Evolutionary conservation across 2,329 filamentous ascomycete genomes (phyloP), one percentile per base, ranked within the genome.

Genomic region (Fusarium sp.): DNA sequence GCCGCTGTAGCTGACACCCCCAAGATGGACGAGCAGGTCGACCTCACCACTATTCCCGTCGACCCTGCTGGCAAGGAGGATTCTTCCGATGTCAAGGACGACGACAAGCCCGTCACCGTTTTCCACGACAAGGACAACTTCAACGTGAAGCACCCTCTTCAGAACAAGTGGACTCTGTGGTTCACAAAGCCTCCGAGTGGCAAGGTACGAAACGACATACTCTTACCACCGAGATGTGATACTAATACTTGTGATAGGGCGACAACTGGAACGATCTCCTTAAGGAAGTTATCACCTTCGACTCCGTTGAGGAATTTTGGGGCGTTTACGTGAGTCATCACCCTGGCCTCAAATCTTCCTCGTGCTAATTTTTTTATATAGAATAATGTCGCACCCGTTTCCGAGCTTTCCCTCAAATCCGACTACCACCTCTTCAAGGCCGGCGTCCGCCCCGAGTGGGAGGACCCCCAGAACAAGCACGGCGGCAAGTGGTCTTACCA

Each of bases 371-470:
- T 19, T 23, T 44, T 29, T n/a, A n/a, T n/a, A n/a, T n/a, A 99
- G 97, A 99, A 99, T 89, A 99, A 99, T 84, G 98, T 99, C 82
- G 94, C 95, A 56, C 92, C 95, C 46, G 95, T 97, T 77, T 98
- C 95, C 77, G 94, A 98, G 79, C 92, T 99, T 46, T 94, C 95
- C 48, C 91, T 97, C 80, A 99, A 99, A 87, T 97, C 96, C 80
- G 96, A 99, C 83, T 99, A 99, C 86, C 97, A 99, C 81, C 93
- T 99, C 48, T 99, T 99, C 92, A 99, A 99, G 88, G 92, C 92
- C 78, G 95, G 95, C 74, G 94, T 99, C 72, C 94, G 96, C 73
- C 96, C 96, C 39, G 97, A 99, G 85, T 99, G 96, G 96, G 96
- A 99, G 84, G 96, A 99, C 82, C 88, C 90, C 31, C 94, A 98